phyloP scores from a whole-genome alignment of 2,329 filamentous ascomycete species.

The Trichoderma breve region DNA sequence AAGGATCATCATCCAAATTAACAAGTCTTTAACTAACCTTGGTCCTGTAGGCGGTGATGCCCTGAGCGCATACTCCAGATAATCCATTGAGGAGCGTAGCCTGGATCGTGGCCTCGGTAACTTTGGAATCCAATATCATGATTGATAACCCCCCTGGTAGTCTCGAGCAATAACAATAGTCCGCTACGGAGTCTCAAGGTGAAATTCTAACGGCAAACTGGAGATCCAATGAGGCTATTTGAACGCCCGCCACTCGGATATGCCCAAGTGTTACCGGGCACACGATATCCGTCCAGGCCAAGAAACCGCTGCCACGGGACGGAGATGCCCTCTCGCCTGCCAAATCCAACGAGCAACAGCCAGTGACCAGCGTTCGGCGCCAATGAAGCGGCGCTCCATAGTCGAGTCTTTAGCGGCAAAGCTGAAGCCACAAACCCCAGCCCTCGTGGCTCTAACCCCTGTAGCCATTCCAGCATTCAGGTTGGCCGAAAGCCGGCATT shows the following conservation, averaged over 20 bases:
- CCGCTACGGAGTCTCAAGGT: background rate
- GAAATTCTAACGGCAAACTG: background rate
- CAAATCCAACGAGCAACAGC: background rate
- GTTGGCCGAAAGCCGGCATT: conserved; percentile 7
- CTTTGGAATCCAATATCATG: conserved; percentile 17
- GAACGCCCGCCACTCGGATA: conserved; percentile 16
- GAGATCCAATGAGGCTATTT: conserved; percentile 16
- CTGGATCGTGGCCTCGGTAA: conserved; percentile 12
- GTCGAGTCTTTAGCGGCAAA: conserved; percentile 6
- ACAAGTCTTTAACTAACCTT: background rate
- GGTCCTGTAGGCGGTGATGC: conserved; percentile 9
- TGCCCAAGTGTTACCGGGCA: background rate
- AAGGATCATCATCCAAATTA: background rate
- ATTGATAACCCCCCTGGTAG: background rate
- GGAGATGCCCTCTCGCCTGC: background rate
- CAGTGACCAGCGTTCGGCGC: background rate
- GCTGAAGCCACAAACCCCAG: background rate
- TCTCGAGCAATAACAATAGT: background rate
- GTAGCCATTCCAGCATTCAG: conserved; percentile 1
- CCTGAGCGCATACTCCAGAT: conserved; percentile 14
- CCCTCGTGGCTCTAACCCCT: background rate
- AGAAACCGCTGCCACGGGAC: background rate
- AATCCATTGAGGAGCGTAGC: conserved; percentile 11
- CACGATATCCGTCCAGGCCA: conserved; percentile 13
- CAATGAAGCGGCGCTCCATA: background rate